Percentiles rank a stretch among this genome's conserved stretches.
Conservation (phyloP, 768 basidiomycete genomes). For the Lactifluus rugatus region DNA sequence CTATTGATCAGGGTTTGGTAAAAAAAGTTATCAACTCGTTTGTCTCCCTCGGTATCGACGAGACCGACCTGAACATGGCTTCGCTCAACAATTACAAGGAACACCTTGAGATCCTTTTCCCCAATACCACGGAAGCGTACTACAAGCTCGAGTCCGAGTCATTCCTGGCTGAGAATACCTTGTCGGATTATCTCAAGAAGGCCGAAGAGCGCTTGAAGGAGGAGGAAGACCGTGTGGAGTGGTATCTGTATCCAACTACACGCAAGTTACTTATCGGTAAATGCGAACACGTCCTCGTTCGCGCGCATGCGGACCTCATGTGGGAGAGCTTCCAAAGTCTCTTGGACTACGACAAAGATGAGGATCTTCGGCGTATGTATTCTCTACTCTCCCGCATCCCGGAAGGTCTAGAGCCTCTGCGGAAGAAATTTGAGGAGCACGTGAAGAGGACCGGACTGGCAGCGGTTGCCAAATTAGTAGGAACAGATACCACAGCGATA, state of each 20-base stretch:
- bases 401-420: constrained; percentile 81
- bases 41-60: no score
- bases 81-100: constrained; percentile 90
- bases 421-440: constrained; percentile 90
- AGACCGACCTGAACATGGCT: no score
- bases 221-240: constrained; percentile 91
- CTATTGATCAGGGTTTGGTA: no score
- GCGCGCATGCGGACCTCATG: no score
- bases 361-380: constrained; percentile 85
- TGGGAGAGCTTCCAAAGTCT: no score
- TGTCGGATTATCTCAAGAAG: no score
- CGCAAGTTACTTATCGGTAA: constrained; percentile 38
- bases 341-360: no score
- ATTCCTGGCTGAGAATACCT: no score
- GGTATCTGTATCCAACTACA: constrained; percentile 85
- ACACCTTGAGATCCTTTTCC: constrained; percentile 39
- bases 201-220: constrained; percentile 78
- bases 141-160: no score
- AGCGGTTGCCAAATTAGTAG: constrained; percentile 62
- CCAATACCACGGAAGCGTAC: no score
- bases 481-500: constrained; percentile 44
- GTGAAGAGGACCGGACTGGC: constrained; percentile 84
- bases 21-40: no score
- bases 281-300: no score
- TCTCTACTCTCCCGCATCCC: constrained; percentile 81